Evolutionary conservation across 257 asterid genomes (phyloP).

Genomic region (Parsonsia alboflavescens): DNA sequence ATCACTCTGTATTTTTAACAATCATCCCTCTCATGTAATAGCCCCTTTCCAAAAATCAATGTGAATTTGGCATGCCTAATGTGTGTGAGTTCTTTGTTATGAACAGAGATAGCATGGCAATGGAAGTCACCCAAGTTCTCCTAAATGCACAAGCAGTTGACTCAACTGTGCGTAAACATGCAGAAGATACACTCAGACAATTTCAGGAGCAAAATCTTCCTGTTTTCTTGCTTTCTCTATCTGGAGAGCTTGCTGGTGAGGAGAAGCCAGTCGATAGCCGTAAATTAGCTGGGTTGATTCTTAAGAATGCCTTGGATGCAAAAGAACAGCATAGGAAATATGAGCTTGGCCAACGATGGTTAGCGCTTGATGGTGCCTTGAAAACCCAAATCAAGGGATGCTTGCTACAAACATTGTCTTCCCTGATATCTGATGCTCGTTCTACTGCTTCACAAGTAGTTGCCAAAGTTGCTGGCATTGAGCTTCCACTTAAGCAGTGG

Average conservation of each 20-base stretch:
- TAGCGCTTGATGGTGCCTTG: constrained; percentile 36
- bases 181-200: constrained; percentile 50
- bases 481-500: constrained; percentile 54
- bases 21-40: not conserved
- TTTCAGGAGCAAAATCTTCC: constrained; percentile 62
- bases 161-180: constrained; percentile 45
- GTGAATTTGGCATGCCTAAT: constrained; percentile 11
- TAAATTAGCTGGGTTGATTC: constrained; percentile 52
- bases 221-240: constrained; percentile 45
- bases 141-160: constrained; percentile 54
- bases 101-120: constrained; percentile 31
- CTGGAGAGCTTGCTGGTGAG: constrained; percentile 52
- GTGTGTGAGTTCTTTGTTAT: not conserved
- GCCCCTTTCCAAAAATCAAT: not conserved
- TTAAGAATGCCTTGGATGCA: constrained; percentile 63
- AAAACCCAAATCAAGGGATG: constrained; percentile 46
- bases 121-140: constrained; percentile 61
- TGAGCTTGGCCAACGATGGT: constrained; percentile 51
- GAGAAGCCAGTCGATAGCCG: constrained; percentile 66
- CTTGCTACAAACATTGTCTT: constrained; percentile 43
- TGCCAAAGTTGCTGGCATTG: constrained; percentile 62
- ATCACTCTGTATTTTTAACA: not conserved
- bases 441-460: constrained; percentile 57
- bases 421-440: constrained; percentile 42
- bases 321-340: constrained; percentile 54